Base-by-base conservation (phyloP, 1,139 yeast genomes). In the Lodderomyces jiufengensis region DNA sequence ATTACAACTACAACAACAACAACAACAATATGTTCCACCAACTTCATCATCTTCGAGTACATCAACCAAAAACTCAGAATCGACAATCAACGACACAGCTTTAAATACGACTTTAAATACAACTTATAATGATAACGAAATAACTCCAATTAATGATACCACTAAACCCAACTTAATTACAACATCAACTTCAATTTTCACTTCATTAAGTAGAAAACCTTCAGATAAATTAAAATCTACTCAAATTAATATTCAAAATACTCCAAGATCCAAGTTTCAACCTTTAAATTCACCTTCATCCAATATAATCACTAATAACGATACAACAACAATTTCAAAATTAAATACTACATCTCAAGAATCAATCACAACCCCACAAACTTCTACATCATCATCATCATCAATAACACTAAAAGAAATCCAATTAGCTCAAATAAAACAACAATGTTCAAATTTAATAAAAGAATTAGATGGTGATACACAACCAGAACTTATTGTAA, bases 401-500 rank as follows among this genome's bases (percentile, higher is more conserved):
- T n/a, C 26, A 24, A 24, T 24, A 24, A 12, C 30, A 11, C 16
- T 42, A 13, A 57, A 55, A 36, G 66, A 57, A 37, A 54, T 55
- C 36, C 50, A 54, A 13, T 47, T 64, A 18, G 57, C 59, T 34
- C 69, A 62, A 31, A 60, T 64, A 28, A 62, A 62, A 39, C 55
- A 55, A 33, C 70, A 64, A 42, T 63, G 70, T 40, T 53, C 63
- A 7, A 51, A 49, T 27, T 49, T 64, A 29, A 64, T 63, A 24
- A 55, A 61, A 37, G 70, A 65, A 45, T 51, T 64, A 36, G 66
- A 63, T 33, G 47, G 56, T 1, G 50, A 56, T 27, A 49, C 50
- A 16, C 52, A 59, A 30, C 63, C 64, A 5, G 63, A 53, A 36
- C 55, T 61, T 4, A 61, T 73, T 3, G 66, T 71, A 26, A 65